These are phyloP conservation scores for Globisporangium apiculatum DNA, from an alignment of 352 stramenopile genomes.

Conservation along the genomic window DNA sequence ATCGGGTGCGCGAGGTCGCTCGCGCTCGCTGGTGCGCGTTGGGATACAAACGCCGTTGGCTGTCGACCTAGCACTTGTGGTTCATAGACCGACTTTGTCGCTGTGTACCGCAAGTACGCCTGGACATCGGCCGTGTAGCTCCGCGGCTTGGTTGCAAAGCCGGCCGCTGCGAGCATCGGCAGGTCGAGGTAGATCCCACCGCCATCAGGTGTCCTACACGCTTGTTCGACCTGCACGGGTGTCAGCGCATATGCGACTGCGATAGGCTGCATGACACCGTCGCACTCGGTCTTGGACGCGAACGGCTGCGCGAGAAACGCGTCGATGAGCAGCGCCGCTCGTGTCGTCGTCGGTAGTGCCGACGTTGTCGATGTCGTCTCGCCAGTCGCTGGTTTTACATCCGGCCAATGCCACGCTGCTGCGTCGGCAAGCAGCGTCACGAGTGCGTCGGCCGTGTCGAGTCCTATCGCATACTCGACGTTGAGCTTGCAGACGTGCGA, in stretches of 20 bases:
- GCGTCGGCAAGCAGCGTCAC: constrained; percentile 19
- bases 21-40: constrained; percentile 1
- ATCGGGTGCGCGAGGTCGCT: constrained; percentile 11
- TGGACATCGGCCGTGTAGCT: constrained; percentile 33
- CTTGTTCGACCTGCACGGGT: constrained; percentile 12
- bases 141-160: constrained; percentile 19
- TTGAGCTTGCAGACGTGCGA: constrained; percentile 16
- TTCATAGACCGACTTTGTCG: constrained; percentile 53
- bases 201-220: constrained; percentile 8
- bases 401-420: constrained; percentile 19
- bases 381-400: background rate
- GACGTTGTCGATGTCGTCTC: constrained; percentile 1
- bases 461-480: constrained; percentile 18
- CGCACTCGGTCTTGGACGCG: constrained; percentile 16
- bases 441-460: constrained; percentile 14
- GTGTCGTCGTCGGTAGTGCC: constrained; percentile 12
- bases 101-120: constrained; percentile 37
- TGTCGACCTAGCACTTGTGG: constrained; percentile 18
- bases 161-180: constrained; percentile 17
- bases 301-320: constrained; percentile 49
- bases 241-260: constrained; percentile 18
- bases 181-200: constrained; percentile 28
- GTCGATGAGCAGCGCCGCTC: constrained; percentile 36
- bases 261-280: constrained; percentile 17
- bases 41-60: constrained; percentile 3